These are phyloP conservation scores for Pythium sp. DNA, from an alignment of 352 stramenopile species.

Conservation along the genomic window DNA sequence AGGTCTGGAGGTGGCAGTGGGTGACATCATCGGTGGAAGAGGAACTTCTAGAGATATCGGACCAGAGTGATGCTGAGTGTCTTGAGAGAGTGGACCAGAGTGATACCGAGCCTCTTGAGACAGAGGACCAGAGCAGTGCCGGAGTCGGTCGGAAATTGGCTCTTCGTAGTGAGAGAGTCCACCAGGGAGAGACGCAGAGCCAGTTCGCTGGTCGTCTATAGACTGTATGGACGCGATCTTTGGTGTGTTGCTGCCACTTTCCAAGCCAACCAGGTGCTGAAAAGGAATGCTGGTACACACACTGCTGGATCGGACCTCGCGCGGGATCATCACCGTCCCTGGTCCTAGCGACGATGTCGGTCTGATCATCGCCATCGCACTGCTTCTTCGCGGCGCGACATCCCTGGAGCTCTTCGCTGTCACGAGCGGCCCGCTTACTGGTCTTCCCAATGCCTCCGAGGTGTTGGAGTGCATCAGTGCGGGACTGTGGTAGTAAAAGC, in stretches of 20 bases:
- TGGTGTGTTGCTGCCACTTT: background rate
- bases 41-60: background rate
- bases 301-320: background rate
- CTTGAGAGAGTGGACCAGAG: background rate
- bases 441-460: background rate
- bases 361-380: background rate
- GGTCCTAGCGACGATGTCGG: background rate
- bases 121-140: background rate
- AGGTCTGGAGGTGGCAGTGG: background rate
- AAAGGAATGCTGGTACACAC: background rate
- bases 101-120: background rate
- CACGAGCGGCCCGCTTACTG: background rate
- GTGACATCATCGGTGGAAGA: background rate
- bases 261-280: background rate
- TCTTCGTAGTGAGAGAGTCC: background rate
- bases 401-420: background rate
- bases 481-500: background rate
- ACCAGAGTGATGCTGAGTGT: background rate
- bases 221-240: background rate
- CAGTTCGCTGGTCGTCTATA: too few relatives aligned
- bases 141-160: background rate
- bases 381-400: background rate
- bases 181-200: background rate
- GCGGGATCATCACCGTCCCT: background rate
- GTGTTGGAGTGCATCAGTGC: background rate